These are phyloP conservation scores for Escovopsis sp. DNA, from an alignment of 2,329 filamentous ascomycete genomes.

Conservation along the genomic window DNA sequence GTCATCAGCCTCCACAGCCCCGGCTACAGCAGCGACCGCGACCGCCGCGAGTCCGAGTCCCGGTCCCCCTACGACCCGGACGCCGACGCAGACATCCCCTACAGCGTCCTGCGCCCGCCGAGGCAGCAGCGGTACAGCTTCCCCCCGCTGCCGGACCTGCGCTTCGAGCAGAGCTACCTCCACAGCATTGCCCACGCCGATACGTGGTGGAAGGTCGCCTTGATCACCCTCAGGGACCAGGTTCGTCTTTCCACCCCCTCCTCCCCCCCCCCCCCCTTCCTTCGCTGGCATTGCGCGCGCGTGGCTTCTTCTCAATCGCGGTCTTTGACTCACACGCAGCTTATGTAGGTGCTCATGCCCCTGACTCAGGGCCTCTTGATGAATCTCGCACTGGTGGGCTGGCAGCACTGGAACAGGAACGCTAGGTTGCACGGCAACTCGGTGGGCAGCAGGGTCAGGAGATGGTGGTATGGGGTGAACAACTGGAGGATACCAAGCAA, in stretches of 20 bases:
- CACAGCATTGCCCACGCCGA: constrained; percentile 72
- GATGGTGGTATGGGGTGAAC: constrained; percentile 95
- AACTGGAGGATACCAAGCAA: constrained; percentile 60
- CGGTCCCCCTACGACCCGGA: constrained; percentile 15
- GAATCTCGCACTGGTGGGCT: constrained; percentile 71
- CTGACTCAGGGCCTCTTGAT: constrained; percentile 80
- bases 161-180: constrained; percentile 97
- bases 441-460: constrained; percentile 59
- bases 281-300: too few species aligned
- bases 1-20: constrained; percentile 5
- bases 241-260: too few species aligned
- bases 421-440: constrained; percentile 63
- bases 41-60: too few species aligned
- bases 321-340: constrained; percentile 3
- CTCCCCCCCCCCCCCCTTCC: too few species aligned
- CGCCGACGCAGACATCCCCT: constrained; percentile 46
- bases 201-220: constrained; percentile 62
- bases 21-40: constrained; percentile 3
- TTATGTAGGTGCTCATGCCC: constrained; percentile 78
- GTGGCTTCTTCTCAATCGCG: background rate
- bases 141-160: constrained; percentile 66
- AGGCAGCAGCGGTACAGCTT: constrained; percentile 29
- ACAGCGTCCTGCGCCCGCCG: constrained; percentile 45
- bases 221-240: constrained; percentile 83
- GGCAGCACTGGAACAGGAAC: constrained; percentile 77